These are phyloP conservation scores for Chaetomium fimeti DNA, from an alignment of 495 filamentous ascomycete genomes.

Conservation along the genomic window DNA sequence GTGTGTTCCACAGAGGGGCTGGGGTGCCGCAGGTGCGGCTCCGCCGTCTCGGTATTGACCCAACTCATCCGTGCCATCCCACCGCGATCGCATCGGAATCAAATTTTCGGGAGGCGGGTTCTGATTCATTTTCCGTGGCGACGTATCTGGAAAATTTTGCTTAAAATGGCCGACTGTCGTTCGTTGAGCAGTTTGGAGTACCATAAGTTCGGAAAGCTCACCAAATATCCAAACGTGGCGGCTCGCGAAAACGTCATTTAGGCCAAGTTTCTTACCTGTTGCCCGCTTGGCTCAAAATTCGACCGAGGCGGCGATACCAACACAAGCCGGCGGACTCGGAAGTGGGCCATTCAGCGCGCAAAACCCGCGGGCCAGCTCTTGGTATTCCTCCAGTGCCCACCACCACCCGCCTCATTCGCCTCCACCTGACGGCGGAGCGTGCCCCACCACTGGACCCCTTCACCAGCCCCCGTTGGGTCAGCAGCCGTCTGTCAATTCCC, in stretches of 20 bases:
- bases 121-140: too few species aligned
- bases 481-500: neutral
- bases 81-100: too few species aligned
- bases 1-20: too few species aligned
- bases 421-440: neutral
- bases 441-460: neutral
- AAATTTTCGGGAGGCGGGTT: too few species aligned
- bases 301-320: neutral
- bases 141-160: too few species aligned
- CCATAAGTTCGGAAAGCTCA: too few species aligned
- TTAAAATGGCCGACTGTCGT: too few species aligned
- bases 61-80: too few species aligned
- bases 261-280: neutral
- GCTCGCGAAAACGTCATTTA: neutral
- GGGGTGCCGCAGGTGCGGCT: too few species aligned
- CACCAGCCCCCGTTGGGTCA: too few species aligned
- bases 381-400: neutral
- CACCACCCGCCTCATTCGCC: neutral
- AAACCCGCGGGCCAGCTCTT: neutral
- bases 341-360: neutral
- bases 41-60: too few species aligned
- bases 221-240: neutral
- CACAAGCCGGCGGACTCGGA: neutral
- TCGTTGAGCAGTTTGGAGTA: too few species aligned
- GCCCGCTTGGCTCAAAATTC: neutral